These are phyloP conservation scores for Fusarium aywerte DNA, from an alignment of 2,329 filamentous ascomycete genomes.

Conservation along the genomic window DNA sequence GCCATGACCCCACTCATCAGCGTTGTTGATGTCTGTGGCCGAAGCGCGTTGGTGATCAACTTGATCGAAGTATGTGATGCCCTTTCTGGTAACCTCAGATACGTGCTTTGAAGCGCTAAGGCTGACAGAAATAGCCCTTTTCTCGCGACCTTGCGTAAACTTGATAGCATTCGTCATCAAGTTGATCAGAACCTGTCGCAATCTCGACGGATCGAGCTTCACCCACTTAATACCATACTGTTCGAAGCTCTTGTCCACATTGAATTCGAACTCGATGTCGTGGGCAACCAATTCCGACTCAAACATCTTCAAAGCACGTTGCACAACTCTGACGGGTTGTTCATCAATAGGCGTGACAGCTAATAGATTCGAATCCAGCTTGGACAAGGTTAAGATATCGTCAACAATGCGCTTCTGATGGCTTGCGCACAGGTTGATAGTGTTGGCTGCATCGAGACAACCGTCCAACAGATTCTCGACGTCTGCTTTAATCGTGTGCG, in stretches of 20 bases:
- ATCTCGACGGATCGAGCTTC: constrained; percentile 77
- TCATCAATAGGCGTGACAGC: constrained; percentile 76
- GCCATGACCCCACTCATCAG: constrained; percentile 76
- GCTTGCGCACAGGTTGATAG: constrained; percentile 81
- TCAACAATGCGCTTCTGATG: constrained; percentile 81
- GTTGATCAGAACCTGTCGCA: constrained; percentile 81
- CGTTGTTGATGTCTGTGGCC: constrained; percentile 59
- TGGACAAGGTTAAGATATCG: constrained; percentile 73
- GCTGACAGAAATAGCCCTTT: constrained; percentile 69
- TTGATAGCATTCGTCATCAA: constrained; percentile 76
- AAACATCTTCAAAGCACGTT: constrained; percentile 80
- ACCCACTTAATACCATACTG: constrained; percentile 75
- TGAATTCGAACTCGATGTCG: constrained; percentile 76
- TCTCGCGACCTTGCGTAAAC: constrained; percentile 70
- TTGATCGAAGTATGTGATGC: constrained; percentile 60
- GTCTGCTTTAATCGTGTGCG: constrained; percentile 54
- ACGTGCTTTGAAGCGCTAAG: constrained; percentile 71
- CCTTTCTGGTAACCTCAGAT: constrained; percentile 53
- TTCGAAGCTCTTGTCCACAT: constrained; percentile 74
- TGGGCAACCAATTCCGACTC: constrained; percentile 78
- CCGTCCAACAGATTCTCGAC: constrained; percentile 62
- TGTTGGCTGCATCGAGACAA: constrained; percentile 80
- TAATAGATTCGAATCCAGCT: constrained; percentile 76
- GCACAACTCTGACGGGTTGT: constrained; percentile 74
- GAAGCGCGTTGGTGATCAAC: constrained; percentile 52